A percentile compares a stretch with the other conserved stretches of the same genome.
These are phyloP conservation scores for Spatholobus suberectus DNA, from an alignment of 306 rosid species.

Conservation along the genomic window DNA sequence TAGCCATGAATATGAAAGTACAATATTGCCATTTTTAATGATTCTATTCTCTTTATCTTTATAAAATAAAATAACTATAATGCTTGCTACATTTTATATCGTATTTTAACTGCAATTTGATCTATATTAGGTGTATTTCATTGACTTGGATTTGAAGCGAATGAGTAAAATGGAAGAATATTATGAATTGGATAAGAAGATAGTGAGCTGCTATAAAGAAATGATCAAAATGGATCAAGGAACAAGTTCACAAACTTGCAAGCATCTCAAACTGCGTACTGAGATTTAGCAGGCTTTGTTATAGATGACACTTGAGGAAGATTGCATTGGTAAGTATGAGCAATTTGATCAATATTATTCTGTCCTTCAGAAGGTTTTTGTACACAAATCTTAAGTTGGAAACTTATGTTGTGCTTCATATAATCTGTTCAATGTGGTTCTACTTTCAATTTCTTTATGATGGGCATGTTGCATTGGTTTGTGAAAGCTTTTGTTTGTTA, in stretches of 20 bases:
- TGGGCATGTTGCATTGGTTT: conserved; percentile 5
- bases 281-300: conserved; percentile 42
- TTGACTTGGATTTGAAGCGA: conserved; percentile 91
- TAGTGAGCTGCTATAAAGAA: conserved; percentile 72
- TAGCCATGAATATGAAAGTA: background rate
- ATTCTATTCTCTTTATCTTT: conserved; percentile 2
- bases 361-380: conserved; percentile 34
- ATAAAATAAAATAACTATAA: conserved; percentile 33
- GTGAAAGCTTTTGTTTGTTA: conserved; percentile 18
- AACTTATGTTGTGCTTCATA: conserved; percentile 24
- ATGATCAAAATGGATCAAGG: conserved; percentile 61
- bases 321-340: conserved; percentile 40
- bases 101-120: conserved; percentile 44
- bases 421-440: background rate
- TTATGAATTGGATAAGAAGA: conserved; percentile 85
- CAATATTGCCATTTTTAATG: background rate
- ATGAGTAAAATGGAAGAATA: conserved; percentile 86
- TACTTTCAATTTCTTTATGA: background rate
- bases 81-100: conserved; percentile 29
- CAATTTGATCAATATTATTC: conserved; percentile 27
- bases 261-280: conserved; percentile 37
- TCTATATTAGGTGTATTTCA: conserved; percentile 65
- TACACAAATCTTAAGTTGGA: background rate
- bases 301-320: conserved; percentile 47
- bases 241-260: conserved; percentile 46